Conservation (phyloP, 176 grass and related monocot genomes). For the Phoenix dactylifera region DNA sequence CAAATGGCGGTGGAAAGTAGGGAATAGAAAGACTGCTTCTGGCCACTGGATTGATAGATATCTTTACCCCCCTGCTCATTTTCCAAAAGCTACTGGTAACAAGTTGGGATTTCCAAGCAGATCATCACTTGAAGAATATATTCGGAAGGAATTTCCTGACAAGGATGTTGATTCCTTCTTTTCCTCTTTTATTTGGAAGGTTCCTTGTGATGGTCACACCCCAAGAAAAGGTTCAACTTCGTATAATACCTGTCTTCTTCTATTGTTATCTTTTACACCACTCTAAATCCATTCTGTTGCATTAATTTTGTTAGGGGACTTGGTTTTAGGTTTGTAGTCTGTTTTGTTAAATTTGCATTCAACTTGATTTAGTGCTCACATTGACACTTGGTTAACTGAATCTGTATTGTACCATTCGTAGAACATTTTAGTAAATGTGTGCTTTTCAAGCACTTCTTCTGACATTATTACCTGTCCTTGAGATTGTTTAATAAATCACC, state of each 20-base stretch:
- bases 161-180: conserved; percentile 62
- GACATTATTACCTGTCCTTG: no score
- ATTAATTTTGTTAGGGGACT: no score
- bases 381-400: no score
- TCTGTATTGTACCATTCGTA: no score
- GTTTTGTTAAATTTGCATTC: no score
- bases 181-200: conserved; percentile 81
- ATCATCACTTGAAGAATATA: conserved; percentile 60
- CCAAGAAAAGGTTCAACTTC: conserved; percentile 34
- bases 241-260: background rate
- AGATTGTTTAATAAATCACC: no score
- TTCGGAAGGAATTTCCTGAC: conserved; percentile 59
- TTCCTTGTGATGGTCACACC: conserved; percentile 34
- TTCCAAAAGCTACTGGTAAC: conserved; percentile 37
- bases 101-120: conserved; percentile 52
- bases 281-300: no score
- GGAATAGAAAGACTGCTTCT: conserved; percentile 17
- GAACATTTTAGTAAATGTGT: no score
- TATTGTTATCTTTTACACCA: background rate
- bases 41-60: conserved; percentile 61
- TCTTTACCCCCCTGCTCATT: conserved; percentile 48
- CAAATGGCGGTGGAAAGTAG: conserved; percentile 66
- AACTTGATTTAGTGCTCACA: no score
- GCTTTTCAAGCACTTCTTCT: no score
- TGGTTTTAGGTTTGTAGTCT: no score